Evolutionary conservation across 2,329 filamentous ascomycete species (phyloP), one percentile per base, ranked within the genome.

Genomic region (Zymoseptoria passerinii): DNA sequence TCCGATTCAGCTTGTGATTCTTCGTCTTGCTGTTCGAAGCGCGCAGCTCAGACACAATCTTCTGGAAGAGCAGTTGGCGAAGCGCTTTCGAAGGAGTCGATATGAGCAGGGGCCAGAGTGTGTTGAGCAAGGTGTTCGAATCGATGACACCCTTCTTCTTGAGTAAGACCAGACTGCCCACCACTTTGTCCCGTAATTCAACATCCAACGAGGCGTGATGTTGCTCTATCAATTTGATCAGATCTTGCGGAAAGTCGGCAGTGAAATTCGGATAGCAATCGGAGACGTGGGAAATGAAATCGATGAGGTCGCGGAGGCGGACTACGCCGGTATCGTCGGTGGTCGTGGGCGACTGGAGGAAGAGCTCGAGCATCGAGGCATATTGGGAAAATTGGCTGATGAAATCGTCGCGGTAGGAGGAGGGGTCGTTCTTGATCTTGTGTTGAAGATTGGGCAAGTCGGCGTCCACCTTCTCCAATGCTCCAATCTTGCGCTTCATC

Each of bases 391-490:
- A 95, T 74, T 96, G 90, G 69, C 87, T 86, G 64, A 86, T 76
- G 70, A 96, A 96, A 70, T 96, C 92, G 65, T 95, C 89, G 61
- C 87, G 83, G 75, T 97, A 97, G 2, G 91, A 95, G 81, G 85
- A 83, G 51, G 92, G 90, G 76, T 96, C 92, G 73, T 87, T 83
- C 64, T 88, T 84, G 71, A 96, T 91, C 77, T 95, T 96, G 79
- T 95, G 90, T 72, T 95, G 91, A 54, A 96, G 78, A 75, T 88
- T 94, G 63, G 90, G 86, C 82, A 95, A 79, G 75, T 95, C 90
- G 35, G 91, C 92, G 72, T 96, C 92, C 67, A 96, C 85, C 81
- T 96, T 96, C 77, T 96, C 92, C 74, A 96, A 85, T 61, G 92
- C 92, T 57, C 89, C 90, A 59, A 96, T 83, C 78, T 94, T 95